Percentiles rank a stretch among this genome's conserved stretches.
Conservation (phyloP, 805 yeast genomes). For the Lipomyces spencermartinsiae region DNA sequence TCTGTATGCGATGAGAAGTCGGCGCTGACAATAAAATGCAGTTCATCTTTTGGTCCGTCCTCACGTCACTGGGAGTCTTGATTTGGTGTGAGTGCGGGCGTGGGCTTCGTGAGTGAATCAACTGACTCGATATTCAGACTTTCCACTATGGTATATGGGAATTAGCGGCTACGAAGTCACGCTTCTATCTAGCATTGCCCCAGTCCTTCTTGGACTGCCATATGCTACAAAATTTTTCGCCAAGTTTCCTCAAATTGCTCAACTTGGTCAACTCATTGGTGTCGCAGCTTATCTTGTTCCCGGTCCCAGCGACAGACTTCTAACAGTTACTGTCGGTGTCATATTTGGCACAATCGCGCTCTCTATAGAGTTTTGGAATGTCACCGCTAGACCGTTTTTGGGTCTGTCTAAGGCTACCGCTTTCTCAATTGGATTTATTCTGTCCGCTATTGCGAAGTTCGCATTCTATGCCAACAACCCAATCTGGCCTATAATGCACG, state of each 20-base stretch:
- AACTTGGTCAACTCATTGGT: slow-evolving; percentile 64
- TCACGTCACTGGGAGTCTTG: slow-evolving; percentile 80
- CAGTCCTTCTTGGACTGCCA: slow-evolving; percentile 60
- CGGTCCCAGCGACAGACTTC: slow-evolving; percentile 72
- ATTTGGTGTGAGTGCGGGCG: slow-evolving; percentile 66
- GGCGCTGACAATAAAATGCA: slow-evolving; percentile 45
- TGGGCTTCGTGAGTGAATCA: not conserved
- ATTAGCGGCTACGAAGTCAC: slow-evolving; percentile 85
- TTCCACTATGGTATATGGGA: slow-evolving; percentile 98
- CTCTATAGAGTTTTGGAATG: slow-evolving; percentile 45
- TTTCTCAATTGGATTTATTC: slow-evolving; percentile 71
- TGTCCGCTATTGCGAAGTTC: slow-evolving; percentile 76
- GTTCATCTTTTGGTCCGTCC: slow-evolving; percentile 81
- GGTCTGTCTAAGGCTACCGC: slow-evolving; percentile 58
- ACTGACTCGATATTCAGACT: slow-evolving; percentile 48
- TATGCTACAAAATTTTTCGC: slow-evolving; percentile 51
- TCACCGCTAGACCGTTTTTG: slow-evolving; percentile 45
- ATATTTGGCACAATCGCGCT: slow-evolving; percentile 67
- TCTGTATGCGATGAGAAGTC: not conserved
- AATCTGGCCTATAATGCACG: slow-evolving; percentile 93
- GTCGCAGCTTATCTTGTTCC: slow-evolving; percentile 74
- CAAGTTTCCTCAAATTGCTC: slow-evolving; percentile 59
- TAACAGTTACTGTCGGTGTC: slow-evolving; percentile 69
- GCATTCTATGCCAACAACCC: slow-evolving; percentile 87
- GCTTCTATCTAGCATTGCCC: slow-evolving; percentile 62